Conservation (phyloP, 2,329 filamentous ascomycete genomes). For the Cladosporium sp. region DNA sequence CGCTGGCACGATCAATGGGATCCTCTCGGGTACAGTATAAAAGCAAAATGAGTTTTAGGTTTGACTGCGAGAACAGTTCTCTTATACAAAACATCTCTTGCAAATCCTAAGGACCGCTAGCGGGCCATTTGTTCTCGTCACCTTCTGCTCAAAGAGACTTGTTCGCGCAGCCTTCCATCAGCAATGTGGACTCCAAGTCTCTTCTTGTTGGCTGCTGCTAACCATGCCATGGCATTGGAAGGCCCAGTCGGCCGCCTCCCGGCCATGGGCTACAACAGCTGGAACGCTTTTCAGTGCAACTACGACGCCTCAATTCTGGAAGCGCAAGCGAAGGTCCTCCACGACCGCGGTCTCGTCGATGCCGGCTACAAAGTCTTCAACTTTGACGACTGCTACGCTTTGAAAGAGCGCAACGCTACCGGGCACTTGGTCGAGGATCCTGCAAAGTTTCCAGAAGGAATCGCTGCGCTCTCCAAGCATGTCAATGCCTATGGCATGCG, state of each 20-base stretch:
- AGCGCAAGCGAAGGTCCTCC: conserved; percentile 20
- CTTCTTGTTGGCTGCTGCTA: neutral
- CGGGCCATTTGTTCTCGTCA: neutral
- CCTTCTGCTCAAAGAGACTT: neutral
- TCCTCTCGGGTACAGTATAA: neutral
- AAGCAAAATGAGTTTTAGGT: neutral
- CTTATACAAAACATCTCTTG: no score
- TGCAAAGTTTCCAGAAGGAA: conserved; percentile 22
- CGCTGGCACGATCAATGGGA: neutral
- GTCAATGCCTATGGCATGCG: conserved; percentile 22
- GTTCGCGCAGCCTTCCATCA: neutral
- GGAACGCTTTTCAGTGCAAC: conserved; percentile 22
- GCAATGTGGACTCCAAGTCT: neutral
- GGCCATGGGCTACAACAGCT: conserved; percentile 26
- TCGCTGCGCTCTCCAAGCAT: conserved; percentile 12
- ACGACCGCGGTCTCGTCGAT: conserved; percentile 21
- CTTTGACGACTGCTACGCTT: conserved; percentile 24
- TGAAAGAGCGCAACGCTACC: conserved; percentile 19
- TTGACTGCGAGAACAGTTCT: neutral
- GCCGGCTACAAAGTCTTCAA: conserved; percentile 24
- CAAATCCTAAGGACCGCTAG: neutral
- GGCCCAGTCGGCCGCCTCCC: conserved; percentile 21
- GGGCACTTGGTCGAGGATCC: conserved; percentile 22
- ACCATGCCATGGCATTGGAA: neutral
- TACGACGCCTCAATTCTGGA: conserved; percentile 20